phyloP scores from a whole-genome alignment of 345 rosid species.

The Ailanthus altissimus region DNA sequence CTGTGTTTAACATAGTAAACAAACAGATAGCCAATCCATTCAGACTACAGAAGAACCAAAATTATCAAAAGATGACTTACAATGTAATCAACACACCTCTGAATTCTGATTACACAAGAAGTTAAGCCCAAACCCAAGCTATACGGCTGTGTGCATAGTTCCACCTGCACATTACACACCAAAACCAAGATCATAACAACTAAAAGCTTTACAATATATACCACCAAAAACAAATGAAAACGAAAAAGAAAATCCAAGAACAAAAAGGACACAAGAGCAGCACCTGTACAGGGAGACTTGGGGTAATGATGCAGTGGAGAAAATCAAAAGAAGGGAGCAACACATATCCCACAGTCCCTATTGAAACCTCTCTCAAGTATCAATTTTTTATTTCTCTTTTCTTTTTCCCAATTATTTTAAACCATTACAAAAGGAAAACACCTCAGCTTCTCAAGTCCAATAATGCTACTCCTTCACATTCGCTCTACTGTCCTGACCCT shows the following conservation, averaged over 20 bases:
- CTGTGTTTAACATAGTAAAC: constrained; percentile 46
- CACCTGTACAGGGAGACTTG: constrained; percentile 50
- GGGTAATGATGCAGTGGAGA: constrained; percentile 34
- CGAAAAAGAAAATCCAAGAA: constrained; percentile 16
- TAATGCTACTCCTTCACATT: constrained; percentile 34
- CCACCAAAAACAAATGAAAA: background rate
- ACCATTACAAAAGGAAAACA: constrained; percentile 38
- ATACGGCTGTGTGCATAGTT: constrained; percentile 45
- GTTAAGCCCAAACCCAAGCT: constrained; percentile 48
- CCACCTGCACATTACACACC: constrained; percentile 70
- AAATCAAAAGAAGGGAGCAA: constrained; percentile 38
- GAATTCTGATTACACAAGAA: constrained; percentile 45
- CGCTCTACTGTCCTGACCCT: constrained; percentile 70
- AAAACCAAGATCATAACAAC: constrained; percentile 26
- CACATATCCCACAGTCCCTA: constrained; percentile 43
- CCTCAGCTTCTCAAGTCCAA: constrained; percentile 26
- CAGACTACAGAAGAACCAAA: constrained; percentile 43
- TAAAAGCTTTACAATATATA: constrained; percentile 12
- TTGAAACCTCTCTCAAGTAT: constrained; percentile 39
- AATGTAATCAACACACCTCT: constrained; percentile 60
- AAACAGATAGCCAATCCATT: constrained; percentile 51
- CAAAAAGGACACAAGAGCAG: constrained; percentile 9
- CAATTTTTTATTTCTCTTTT: constrained; percentile 21
- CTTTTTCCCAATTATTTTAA: constrained; percentile 42
- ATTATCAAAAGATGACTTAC: constrained; percentile 41